Percentiles rank a stretch among this genome's conserved stretches.
These are phyloP conservation scores for Aspergillus steynii DNA, from an alignment of 495 filamentous ascomycete species.

Conservation along the genomic window DNA sequence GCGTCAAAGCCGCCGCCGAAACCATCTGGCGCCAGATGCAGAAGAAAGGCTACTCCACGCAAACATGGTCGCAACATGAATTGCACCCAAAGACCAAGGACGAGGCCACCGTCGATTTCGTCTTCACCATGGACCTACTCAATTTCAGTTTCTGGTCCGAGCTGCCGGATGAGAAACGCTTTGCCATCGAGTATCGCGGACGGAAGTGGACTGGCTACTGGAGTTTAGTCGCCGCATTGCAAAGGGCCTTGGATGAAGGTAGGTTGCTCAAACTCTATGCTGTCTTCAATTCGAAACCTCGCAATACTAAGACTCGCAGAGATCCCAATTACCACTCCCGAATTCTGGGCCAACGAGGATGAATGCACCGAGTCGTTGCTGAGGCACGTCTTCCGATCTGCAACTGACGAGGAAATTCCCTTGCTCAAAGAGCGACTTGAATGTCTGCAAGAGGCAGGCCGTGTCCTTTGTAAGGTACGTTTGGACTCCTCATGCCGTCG, in stretches of 20 bases:
- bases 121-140: slow-evolving; percentile 94
- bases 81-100: slow-evolving; percentile 84
- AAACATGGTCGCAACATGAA: slow-evolving; percentile 83
- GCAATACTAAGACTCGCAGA: slow-evolving; percentile 42
- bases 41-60: slow-evolving; percentile 76
- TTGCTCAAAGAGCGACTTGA: slow-evolving; percentile 73
- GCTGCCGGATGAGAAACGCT: slow-evolving; percentile 59
- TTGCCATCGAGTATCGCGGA: slow-evolving; percentile 76
- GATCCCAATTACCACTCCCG: slow-evolving; percentile 85
- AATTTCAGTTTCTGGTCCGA: slow-evolving; percentile 98
- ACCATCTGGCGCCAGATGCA: slow-evolving; percentile 79
- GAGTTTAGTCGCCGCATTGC: slow-evolving; percentile 85
- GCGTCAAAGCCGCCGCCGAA: slow-evolving; percentile 77
- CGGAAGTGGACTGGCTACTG: slow-evolving; percentile 91
- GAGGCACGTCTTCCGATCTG: slow-evolving; percentile 79
- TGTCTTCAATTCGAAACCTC: slow-evolving; percentile 6
- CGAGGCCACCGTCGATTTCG: slow-evolving; percentile 78
- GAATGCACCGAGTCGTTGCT: slow-evolving; percentile 75
- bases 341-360: slow-evolving; percentile 81
- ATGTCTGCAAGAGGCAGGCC: slow-evolving; percentile 83
- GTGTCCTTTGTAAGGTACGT: slow-evolving; percentile 77
- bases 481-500: too few species aligned
- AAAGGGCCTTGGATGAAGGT: slow-evolving; percentile 89
- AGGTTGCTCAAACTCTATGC: slow-evolving; percentile 17
- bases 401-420: slow-evolving; percentile 84